Evolutionary conservation across 768 basidiomycete species (phyloP), one percentile per base, ranked within the genome.

Genomic region (Tulasnella sp.): DNA sequence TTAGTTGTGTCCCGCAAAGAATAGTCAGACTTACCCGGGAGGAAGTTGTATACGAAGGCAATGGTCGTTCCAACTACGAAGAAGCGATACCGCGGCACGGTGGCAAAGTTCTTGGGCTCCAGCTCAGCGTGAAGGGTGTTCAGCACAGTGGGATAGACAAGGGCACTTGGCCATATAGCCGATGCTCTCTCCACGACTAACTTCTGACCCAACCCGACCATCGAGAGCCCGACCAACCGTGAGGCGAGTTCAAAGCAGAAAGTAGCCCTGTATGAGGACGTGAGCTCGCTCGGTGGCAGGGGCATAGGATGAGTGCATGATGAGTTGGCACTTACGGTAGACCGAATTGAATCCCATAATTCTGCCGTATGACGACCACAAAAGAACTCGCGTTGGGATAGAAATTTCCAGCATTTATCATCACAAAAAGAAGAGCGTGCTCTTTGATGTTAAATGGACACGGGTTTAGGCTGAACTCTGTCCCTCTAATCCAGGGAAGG

Each of bases 371-470:
- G 5, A 95, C 90, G 68, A 97, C 90, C 76, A 91, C 86, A n/a
- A 91, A 90, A 78, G 93, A 92, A 72, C 98, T 82, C 0, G 91
- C 94, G 77, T 94, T 82, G 0, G 83, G 79, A 0, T 81, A 79
- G 0, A 68, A 72, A 34, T 81, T 78, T 12, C 80, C 75, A 1
- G 81, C 78, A 79, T 95, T 95, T 12, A 92, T 89, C 94, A 96
- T 96, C 79, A 97, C 94, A 78, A 85, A 91, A 37, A 96, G 90
- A 19, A 94, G 82, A 6, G 91, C 90, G 76, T 96, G 94, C 77
- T 97, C 95, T 80, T 96, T 97, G 83, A 96, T 94, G 78, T 94
- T 96, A 92, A 94, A 97, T n/a, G 94, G 94, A 16, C 94, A 89
- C 1, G 95, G 95, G 77, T 97, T 97, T 52, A 98, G 83, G 0